A percentile compares a stretch with the other conserved stretches of the same genome.
phyloP scores from a whole-genome alignment of 306 rosid genomes.

The Lupinus albus region DNA sequence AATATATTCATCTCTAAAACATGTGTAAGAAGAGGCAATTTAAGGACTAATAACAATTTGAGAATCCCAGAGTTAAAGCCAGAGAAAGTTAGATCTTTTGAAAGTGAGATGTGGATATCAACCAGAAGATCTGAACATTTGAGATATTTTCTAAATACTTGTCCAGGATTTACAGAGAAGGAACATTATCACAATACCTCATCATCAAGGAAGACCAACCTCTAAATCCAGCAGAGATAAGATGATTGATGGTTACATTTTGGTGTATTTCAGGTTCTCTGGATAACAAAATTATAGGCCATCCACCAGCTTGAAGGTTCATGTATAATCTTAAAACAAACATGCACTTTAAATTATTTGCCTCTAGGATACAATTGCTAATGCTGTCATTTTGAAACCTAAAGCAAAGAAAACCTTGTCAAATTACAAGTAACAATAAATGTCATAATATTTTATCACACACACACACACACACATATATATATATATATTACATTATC shows the following conservation, averaged over 20 bases:
- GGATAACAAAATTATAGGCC: constrained; percentile 78
- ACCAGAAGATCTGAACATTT: constrained; percentile 25
- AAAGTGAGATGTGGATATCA: background rate
- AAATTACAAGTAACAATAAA: constrained; percentile 27
- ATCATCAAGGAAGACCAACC: constrained; percentile 70
- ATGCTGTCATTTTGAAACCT: constrained; percentile 46
- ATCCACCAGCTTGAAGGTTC: constrained; percentile 65
- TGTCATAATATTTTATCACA: no score
- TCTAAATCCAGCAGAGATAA: constrained; percentile 61
- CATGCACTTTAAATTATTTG: constrained; percentile 57
- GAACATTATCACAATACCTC: constrained; percentile 57
- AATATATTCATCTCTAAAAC: no score
- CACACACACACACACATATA: no score
- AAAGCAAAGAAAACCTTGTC: constrained; percentile 19
- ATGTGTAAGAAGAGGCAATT: no score
- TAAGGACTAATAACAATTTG: constrained; percentile 13
- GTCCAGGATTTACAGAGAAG: background rate
- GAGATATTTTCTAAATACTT: constrained; percentile 17
- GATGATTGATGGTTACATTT: constrained; percentile 58
- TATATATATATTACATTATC: background rate
- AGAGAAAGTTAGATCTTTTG: constrained; percentile 3
- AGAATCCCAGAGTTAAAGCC: background rate
- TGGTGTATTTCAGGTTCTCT: constrained; percentile 51
- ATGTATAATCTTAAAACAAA: constrained; percentile 51
- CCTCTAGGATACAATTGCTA: constrained; percentile 54